Percentiles rank a stretch among this genome's conserved stretches.
Conservation (phyloP, 441 rosid species). For the Populus hybrid region DNA sequence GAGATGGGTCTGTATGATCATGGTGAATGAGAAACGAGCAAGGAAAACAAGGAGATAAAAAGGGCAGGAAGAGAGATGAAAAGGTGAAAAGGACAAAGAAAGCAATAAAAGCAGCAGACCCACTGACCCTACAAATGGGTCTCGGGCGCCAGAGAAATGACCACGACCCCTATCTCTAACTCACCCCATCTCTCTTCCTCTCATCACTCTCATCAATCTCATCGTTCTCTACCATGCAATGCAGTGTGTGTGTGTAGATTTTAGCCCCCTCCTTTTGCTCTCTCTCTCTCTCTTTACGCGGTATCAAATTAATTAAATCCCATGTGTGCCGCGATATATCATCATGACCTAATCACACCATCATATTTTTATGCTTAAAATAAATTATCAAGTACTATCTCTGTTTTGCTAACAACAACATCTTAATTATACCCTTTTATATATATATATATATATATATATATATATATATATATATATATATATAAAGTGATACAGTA, state of each 20-base stretch:
- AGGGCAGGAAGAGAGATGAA: slow-evolving; percentile 22
- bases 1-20: slow-evolving; percentile 8
- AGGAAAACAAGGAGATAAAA: slow-evolving; percentile 27
- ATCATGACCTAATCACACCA: slow-evolving; percentile 36
- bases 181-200: not conserved
- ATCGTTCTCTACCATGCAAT: slow-evolving; percentile 21
- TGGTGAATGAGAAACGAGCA: slow-evolving; percentile 3
- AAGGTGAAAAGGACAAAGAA: slow-evolving; percentile 47
- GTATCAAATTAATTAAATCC: not conserved
- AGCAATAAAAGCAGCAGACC: slow-evolving; percentile 44
- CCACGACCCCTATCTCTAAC: slow-evolving; percentile 14
- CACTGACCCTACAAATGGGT: slow-evolving; percentile 33
- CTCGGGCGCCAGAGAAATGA: slow-evolving; percentile 27
- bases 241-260: not conserved
- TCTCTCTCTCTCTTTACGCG: not conserved
- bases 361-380: slow-evolving; percentile 1
- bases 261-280: not conserved
- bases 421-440: not conserved
- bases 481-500: not conserved
- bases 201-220: slow-evolving; percentile 20
- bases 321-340: slow-evolving; percentile 21
- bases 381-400: not conserved
- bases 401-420: not conserved
- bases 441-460: too few relatives aligned
- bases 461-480: too few relatives aligned